Evolutionary conservation across 1,284 basidiomycete species (phyloP), one percentile per base, ranked within the genome.

Genomic region (Ceratobasidium sp.): DNA sequence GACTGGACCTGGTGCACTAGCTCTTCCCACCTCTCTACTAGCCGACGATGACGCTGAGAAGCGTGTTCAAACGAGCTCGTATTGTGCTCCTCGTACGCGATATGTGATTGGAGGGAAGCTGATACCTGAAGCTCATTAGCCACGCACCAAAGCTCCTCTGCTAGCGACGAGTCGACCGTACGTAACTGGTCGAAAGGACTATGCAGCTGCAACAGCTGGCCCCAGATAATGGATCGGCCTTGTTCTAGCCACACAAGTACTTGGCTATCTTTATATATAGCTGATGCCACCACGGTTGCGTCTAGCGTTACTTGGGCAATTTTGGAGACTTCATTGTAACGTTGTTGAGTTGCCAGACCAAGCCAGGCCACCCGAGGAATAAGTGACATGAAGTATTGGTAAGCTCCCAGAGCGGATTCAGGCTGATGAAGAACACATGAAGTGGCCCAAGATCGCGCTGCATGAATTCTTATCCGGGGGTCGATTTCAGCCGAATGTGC

Each of bases 21-120:
- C 9, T 15, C 23, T n/a, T 83, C 80, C 68, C 78, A 80, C 46
- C 79, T 33, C n/a, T 64, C 59, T 10, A 79, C 80, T 12, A 81
- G 59, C 15, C 62, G 42, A 20, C 77, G 78, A 42, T 81, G 75
- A 5, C 64, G 74, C 50, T 69, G 78, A 38, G 48, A 54, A 33
- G 33, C 33, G 6, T 3, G 52, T 12, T 64, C 57, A 78, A 20
- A 50, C 3, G 17, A 7, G 26, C 1, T 54, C 13, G 33, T 33
- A 33, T 33, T 33, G 33, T 4, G 4, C 1, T 33, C 4, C 33
- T 33, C 33, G 33, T 33, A 33, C 4, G 33, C 2, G 33, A 33
- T 33, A 33, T 33, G 33, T 1, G 33, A 12, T 1, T 48, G 38
- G 13, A 12, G 26, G 3, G n/a, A 10, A 13, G 26, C 13, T 4